Evolutionary conservation across 2,329 filamentous ascomycete species (phyloP).

Genomic region (Phialophora macrospora): DNA sequence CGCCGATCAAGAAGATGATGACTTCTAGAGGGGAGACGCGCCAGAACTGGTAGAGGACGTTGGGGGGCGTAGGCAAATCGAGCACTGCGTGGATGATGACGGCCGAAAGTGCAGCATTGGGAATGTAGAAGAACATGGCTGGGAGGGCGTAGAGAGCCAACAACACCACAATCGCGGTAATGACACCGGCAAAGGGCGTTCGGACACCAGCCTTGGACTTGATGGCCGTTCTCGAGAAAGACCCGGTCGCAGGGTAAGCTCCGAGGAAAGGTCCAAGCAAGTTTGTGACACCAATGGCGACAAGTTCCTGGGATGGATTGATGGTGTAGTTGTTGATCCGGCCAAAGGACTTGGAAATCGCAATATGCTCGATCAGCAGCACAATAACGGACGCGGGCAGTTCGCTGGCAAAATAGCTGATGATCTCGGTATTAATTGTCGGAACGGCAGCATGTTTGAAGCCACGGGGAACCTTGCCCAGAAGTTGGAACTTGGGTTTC

Average conservation of each 20-base stretch:
- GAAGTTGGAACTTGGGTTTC: slow-evolving; percentile 72
- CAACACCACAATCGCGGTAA: slow-evolving; percentile 83
- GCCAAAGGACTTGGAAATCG: slow-evolving; percentile 95
- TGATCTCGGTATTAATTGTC: slow-evolving; percentile 66
- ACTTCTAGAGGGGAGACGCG: slow-evolving; percentile 87
- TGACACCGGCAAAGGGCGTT: slow-evolving; percentile 86
- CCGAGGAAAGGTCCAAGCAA: slow-evolving; percentile 89
- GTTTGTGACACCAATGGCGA: slow-evolving; percentile 90
- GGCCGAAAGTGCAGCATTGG: slow-evolving; percentile 75
- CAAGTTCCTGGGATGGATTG: slow-evolving; percentile 92
- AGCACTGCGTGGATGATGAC: slow-evolving; percentile 97
- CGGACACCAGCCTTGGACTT: slow-evolving; percentile 95
- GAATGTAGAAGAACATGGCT: slow-evolving; percentile 91
- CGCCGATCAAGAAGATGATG: slow-evolving; percentile 89
- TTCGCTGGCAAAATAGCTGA: slow-evolving; percentile 70
- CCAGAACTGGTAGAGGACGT: slow-evolving; percentile 95
- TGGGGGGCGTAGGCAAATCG: slow-evolving; percentile 87
- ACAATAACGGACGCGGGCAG: slow-evolving; percentile 89
- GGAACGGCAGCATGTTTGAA: slow-evolving; percentile 82
- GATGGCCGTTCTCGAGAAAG: slow-evolving; percentile 94
- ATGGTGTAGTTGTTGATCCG: slow-evolving; percentile 96
- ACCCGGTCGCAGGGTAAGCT: slow-evolving; percentile 89
- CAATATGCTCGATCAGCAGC: slow-evolving; percentile 94
- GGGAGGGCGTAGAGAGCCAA: slow-evolving; percentile 88
- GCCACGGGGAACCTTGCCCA: slow-evolving; percentile 79